Conservation (phyloP, 2,329 filamentous ascomycete species). For the Pyrenophora tritici-repentis region DNA sequence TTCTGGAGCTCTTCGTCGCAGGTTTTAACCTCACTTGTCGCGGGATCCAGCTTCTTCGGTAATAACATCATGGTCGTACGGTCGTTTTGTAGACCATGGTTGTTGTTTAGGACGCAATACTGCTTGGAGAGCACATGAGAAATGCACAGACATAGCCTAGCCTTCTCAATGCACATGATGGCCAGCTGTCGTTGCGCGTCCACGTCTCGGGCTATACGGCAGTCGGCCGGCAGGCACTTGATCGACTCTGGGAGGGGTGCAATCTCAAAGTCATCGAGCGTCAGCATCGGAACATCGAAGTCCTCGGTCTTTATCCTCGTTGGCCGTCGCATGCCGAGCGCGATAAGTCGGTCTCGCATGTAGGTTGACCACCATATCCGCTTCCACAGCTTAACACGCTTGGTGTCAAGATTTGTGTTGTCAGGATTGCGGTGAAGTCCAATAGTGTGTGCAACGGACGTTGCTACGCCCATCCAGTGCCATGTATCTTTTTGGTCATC, state of each 20-base stretch:
- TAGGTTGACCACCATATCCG: conserved; percentile 98
- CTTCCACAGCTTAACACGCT: conserved; percentile 85
- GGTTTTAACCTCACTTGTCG: conserved; percentile 74
- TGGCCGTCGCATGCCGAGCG: conserved; percentile 89
- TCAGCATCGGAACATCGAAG: conserved; percentile 90
- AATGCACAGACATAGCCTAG: conserved; percentile 86
- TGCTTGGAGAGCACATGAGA: conserved; percentile 88
- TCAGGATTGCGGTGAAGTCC: conserved; percentile 86
- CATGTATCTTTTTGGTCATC: conserved; percentile 98
- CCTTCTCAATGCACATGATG: conserved; percentile 88
- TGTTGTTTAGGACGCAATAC: conserved; percentile 87
- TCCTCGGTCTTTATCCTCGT: conserved; percentile 92
- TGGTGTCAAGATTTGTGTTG: conserved; percentile 73
- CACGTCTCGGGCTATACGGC: conserved; percentile 71
- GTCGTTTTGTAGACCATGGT: conserved; percentile 72
- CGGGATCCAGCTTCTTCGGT: conserved; percentile 84
- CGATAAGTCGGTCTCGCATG: conserved; percentile 90
- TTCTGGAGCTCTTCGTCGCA: conserved; percentile 79
- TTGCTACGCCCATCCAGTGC: conserved; percentile 98
- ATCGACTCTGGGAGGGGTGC: conserved; percentile 69
- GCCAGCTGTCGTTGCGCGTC: conserved; percentile 79
- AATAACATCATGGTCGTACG: conserved; percentile 85
- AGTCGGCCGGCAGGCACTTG: conserved; percentile 70
- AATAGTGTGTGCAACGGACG: conserved; percentile 90
- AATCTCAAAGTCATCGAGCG: conserved; percentile 82